Evolutionary conservation across 345 rosid genomes (phyloP).

Genomic region (Rhodamnia rubescens): DNA sequence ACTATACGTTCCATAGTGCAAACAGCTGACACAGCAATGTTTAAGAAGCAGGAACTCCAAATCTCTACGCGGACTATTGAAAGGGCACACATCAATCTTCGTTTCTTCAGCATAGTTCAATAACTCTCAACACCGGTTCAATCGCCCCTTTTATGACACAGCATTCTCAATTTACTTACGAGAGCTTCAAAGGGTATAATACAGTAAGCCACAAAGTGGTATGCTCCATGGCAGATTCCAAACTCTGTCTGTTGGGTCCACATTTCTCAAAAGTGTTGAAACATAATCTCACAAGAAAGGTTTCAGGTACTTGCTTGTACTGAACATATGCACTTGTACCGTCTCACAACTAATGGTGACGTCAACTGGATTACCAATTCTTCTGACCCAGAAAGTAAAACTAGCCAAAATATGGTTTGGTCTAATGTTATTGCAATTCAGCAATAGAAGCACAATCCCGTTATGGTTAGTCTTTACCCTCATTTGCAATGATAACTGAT

Average conservation of each 20-base stretch:
- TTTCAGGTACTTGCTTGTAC: neutral
- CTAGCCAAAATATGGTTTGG: neutral
- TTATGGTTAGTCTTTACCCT: neutral
- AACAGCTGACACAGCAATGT: neutral
- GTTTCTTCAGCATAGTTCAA: neutral
- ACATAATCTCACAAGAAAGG: neutral
- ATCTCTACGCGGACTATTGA: neutral
- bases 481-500: neutral
- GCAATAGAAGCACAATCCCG: neutral
- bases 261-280: neutral
- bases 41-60: neutral
- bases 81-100: neutral
- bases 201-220: neutral
- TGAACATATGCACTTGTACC: neutral
- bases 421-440: neutral
- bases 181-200: neutral
- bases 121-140: neutral
- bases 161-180: neutral
- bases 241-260: neutral
- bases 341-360: neutral
- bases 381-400: neutral
- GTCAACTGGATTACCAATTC: neutral
- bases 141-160: neutral
- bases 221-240: neutral
- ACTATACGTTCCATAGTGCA: neutral